Evolutionary conservation across 2,329 filamentous ascomycete species (phyloP).

Genomic region (Cladophialophora immunda): DNA sequence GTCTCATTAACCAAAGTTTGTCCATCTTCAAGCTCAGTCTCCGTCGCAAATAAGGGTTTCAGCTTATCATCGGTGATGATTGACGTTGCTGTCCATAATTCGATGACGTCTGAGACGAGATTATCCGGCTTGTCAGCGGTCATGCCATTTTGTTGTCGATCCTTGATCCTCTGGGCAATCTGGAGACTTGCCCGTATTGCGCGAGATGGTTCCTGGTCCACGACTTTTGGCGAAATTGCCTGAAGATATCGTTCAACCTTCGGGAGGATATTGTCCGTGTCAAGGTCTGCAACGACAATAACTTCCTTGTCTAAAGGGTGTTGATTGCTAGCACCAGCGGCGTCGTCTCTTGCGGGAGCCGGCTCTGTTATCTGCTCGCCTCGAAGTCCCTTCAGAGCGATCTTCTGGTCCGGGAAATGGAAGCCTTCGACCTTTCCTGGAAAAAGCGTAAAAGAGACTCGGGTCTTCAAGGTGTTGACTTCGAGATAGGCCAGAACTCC

Average conservation of each 20-base stretch:
- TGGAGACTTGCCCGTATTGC: conserved; percentile 52
- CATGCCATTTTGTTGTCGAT: conserved; percentile 11
- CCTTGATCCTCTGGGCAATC: conserved; percentile 19
- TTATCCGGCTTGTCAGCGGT: conserved; percentile 48
- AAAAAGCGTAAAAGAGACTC: conserved; percentile 25
- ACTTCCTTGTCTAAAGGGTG: conserved; percentile 37
- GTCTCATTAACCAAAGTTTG: conserved; percentile 46
- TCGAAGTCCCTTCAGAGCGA: conserved; percentile 55
- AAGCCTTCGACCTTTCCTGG: conserved; percentile 63
- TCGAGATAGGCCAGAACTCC: conserved; percentile 58
- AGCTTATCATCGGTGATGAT: conserved; percentile 54
- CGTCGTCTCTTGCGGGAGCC: no score
- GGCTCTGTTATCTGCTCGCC: neutral
- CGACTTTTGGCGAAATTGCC: conserved; percentile 52
- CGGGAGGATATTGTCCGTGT: conserved; percentile 49
- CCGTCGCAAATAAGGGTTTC: conserved; percentile 58
- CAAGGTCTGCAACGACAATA: conserved; percentile 60
- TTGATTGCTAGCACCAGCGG: neutral
- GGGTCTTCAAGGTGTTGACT: conserved; percentile 47
- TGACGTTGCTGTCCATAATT: conserved; percentile 65
- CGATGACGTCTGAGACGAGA: conserved; percentile 60
- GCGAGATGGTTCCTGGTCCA: conserved; percentile 57
- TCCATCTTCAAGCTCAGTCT: conserved; percentile 49
- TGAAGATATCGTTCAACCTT: conserved; percentile 65
- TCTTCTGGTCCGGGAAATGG: conserved; percentile 62